Evolutionary conservation across 2,329 filamentous ascomycete genomes (phyloP).

Genomic region (Bertia moriformis): DNA sequence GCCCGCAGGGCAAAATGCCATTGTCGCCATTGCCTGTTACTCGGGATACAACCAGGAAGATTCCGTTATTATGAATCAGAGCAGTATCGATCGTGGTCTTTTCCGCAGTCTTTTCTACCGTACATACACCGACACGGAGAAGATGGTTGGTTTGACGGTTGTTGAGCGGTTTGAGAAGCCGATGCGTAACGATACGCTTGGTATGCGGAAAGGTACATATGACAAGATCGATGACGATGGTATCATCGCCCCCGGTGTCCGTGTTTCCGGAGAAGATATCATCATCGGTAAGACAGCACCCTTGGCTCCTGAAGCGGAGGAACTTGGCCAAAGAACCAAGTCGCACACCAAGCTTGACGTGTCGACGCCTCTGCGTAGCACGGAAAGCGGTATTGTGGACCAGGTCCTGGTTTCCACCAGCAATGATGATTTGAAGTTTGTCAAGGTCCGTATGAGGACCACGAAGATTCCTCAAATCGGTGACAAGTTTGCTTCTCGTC

Average conservation of each 20-base stretch:
- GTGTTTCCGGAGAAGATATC: slow-evolving; percentile 93
- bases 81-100: slow-evolving; percentile 89
- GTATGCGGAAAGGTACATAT: slow-evolving; percentile 87
- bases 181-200: slow-evolving; percentile 71
- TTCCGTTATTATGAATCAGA: slow-evolving; percentile 99
- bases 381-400: slow-evolving; percentile 93
- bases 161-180: slow-evolving; percentile 95
- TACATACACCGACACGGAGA: slow-evolving; percentile 92
- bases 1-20: slow-evolving; percentile 92
- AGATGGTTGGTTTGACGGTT: slow-evolving; percentile 83
- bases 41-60: slow-evolving; percentile 99
- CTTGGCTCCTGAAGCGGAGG: slow-evolving; percentile 80
- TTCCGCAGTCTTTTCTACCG: slow-evolving; percentile 98
- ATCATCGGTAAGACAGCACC: slow-evolving; percentile 98
- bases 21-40: slow-evolving; percentile 93
- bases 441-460: slow-evolving; percentile 92
- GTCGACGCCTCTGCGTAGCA: slow-evolving; percentile 84
- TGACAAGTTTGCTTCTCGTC: slow-evolving; percentile 97
- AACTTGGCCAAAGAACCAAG: slow-evolving; percentile 81
- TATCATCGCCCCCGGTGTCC: slow-evolving; percentile 81
- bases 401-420: slow-evolving; percentile 89
- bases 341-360: slow-evolving; percentile 88
- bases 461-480: slow-evolving; percentile 98
- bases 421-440: slow-evolving; percentile 82
- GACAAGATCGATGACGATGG: slow-evolving; percentile 97